Evolutionary conservation across 306 rosid genomes (phyloP).

Genomic region (Castanea crenata): DNA sequence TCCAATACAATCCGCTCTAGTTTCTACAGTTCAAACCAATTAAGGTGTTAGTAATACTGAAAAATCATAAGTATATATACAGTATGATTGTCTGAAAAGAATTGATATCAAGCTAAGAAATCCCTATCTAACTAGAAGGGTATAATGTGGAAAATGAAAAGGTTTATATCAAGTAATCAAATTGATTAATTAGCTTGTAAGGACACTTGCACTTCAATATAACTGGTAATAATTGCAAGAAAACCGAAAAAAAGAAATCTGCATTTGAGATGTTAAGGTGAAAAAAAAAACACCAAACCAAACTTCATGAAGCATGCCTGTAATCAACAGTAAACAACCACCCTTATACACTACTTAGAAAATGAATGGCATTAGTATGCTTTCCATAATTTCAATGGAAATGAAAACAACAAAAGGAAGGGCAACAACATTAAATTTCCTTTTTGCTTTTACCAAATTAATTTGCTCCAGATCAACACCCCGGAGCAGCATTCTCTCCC

Average conservation of each 20-base stretch:
- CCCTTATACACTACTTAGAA: background rate
- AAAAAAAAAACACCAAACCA: background rate
- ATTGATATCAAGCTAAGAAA: background rate
- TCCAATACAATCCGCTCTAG: slow-evolving; percentile 68
- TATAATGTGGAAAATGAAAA: background rate
- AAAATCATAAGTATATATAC: background rate
- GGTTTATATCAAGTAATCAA: background rate
- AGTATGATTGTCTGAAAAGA: background rate
- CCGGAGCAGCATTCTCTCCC: slow-evolving; percentile 65
- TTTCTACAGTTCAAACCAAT: slow-evolving; percentile 47
- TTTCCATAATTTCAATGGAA: background rate
- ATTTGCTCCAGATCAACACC: slow-evolving; percentile 83
- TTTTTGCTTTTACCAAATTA: slow-evolving; percentile 48
- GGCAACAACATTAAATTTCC: background rate
- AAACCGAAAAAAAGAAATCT: too few relatives aligned
- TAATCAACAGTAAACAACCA: background rate
- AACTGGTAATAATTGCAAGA: background rate
- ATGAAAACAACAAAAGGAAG: background rate
- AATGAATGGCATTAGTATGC: background rate
- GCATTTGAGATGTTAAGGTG: background rate
- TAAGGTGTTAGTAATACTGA: background rate
- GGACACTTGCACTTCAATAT: background rate
- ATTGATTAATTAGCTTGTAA: background rate
- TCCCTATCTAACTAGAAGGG: background rate
- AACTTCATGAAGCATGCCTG: background rate